Percentiles rank a stretch among this genome's conserved stretches.
phyloP scores from a whole-genome alignment of 2,329 filamentous ascomycete species.

The Penicillium sp. region DNA sequence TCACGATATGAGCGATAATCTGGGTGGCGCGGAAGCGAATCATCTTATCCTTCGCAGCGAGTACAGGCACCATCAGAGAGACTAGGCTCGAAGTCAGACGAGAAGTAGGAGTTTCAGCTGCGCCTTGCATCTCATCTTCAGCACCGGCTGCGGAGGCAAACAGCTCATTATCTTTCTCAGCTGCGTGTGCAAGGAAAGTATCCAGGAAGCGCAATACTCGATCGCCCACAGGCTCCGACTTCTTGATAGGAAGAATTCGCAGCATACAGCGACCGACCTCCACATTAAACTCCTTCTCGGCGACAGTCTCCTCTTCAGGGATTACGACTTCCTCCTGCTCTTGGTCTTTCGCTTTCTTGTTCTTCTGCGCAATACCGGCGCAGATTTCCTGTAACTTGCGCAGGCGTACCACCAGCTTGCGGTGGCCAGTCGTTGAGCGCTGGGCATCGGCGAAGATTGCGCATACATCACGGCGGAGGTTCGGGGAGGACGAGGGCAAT shows the following conservation, averaged over 20 bases:
- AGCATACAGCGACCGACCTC: constrained; percentile 84
- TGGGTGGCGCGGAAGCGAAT: constrained; percentile 90
- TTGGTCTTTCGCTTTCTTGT: constrained; percentile 52
- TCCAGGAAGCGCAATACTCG: constrained; percentile 83
- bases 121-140: constrained; percentile 69
- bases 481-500: constrained; percentile 47
- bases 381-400: constrained; percentile 90
- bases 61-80: constrained; percentile 72
- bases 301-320: constrained; percentile 66
- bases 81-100: constrained; percentile 77
- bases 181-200: constrained; percentile 76
- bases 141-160: constrained; percentile 65
- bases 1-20: constrained; percentile 86
- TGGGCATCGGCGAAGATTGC: constrained; percentile 80
- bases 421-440: constrained; percentile 83
- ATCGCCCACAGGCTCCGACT: constrained; percentile 86
- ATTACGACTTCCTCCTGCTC: constrained; percentile 52
- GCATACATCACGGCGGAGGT: constrained; percentile 74
- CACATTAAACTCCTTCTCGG: constrained; percentile 83
- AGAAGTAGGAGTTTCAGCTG: constrained; percentile 82
- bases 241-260: constrained; percentile 83
- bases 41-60: constrained; percentile 87
- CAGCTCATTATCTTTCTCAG: constrained; percentile 70
- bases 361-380: constrained; percentile 58
- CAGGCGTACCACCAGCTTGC: constrained; percentile 84